Conservation (phyloP, 1,284 basidiomycete species). For the Psilocybe mexicana region DNA sequence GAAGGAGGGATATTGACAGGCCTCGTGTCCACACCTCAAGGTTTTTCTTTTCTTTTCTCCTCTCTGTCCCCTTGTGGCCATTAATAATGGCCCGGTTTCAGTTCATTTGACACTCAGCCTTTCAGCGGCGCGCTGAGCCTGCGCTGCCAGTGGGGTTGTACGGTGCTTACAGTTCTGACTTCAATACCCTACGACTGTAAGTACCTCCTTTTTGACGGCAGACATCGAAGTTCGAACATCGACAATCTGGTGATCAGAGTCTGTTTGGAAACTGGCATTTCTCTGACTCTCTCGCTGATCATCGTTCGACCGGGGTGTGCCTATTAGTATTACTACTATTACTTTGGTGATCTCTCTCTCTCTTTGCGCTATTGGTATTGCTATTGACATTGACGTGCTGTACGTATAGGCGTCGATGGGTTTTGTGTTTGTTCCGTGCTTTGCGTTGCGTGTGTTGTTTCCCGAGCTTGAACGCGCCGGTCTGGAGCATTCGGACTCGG, state of each 20-base stretch:
- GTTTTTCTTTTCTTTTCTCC: neutral
- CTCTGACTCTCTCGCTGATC: constrained; percentile 16
- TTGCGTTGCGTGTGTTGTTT: neutral
- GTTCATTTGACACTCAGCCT: too few species aligned
- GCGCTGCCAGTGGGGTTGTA: too few species aligned
- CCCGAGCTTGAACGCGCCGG: neutral
- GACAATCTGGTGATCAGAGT: constrained; percentile 14
- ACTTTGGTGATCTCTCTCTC: too few species aligned
- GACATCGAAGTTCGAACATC: too few species aligned
- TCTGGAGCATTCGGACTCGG: too few species aligned
- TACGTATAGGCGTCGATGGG: constrained; percentile 13
- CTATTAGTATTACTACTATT: too few species aligned
- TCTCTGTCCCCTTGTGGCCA: constrained; percentile 2
- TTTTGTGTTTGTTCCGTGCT: neutral
- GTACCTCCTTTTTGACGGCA: neutral
- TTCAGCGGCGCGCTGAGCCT: neutral
- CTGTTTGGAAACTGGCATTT: neutral
- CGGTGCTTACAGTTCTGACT: too few species aligned
- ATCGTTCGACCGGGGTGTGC: constrained; percentile 15
- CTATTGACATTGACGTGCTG: neutral
- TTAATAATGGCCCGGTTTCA: too few species aligned
- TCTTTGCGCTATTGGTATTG: too few species aligned
- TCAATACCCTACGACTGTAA: neutral
- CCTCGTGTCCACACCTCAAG: constrained; percentile 5
- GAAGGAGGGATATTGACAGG: constrained; percentile 2